Evolutionary conservation across 768 basidiomycete species (phyloP).

Genomic region (Infundibulicybe gibba): DNA sequence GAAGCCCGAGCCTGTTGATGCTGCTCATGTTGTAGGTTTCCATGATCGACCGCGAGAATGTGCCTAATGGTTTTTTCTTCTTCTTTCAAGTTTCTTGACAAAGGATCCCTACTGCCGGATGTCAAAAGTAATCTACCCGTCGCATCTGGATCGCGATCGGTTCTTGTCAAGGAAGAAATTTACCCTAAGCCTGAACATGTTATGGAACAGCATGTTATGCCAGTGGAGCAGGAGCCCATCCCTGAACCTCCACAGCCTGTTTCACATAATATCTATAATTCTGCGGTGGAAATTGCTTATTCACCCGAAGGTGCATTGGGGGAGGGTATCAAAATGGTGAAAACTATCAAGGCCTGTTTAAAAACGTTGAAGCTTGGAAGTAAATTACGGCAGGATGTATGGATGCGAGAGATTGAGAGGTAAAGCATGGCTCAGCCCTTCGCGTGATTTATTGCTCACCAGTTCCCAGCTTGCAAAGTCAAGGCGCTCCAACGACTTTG

Average conservation of each 20-base stretch:
- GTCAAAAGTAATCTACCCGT: too few species aligned
- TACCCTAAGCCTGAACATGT: slow-evolving; percentile 3
- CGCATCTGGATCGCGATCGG: too few species aligned
- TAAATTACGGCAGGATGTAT: slow-evolving; percentile 55
- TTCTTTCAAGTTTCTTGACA: slow-evolving; percentile 12
- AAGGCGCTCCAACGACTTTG: slow-evolving; percentile 51
- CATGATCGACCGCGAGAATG: background rate
- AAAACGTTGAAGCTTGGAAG: slow-evolving; percentile 46
- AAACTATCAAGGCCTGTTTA: slow-evolving; percentile 38
- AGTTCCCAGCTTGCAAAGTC: slow-evolving; percentile 50
- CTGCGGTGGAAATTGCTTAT: slow-evolving; percentile 42
- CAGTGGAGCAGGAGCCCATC: background rate
- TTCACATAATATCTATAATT: slow-evolving; percentile 25
- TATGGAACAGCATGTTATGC: slow-evolving; percentile 9
- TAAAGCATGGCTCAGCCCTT: slow-evolving; percentile 14
- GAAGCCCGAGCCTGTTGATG: slow-evolving; percentile 28
- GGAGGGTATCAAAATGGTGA: slow-evolving; percentile 50
- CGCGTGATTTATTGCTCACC: background rate
- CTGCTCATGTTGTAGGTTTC: slow-evolving; percentile 18
- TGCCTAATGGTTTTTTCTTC: background rate
- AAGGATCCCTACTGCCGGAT: too few species aligned
- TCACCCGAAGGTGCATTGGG: slow-evolving; percentile 46
- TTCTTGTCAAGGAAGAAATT: background rate
- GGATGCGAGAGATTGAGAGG: slow-evolving; percentile 51
- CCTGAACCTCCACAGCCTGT: slow-evolving; percentile 15